These are phyloP conservation scores for Chamaecrista fasciculata DNA, from an alignment of 306 rosid species.

Conservation along the genomic window DNA sequence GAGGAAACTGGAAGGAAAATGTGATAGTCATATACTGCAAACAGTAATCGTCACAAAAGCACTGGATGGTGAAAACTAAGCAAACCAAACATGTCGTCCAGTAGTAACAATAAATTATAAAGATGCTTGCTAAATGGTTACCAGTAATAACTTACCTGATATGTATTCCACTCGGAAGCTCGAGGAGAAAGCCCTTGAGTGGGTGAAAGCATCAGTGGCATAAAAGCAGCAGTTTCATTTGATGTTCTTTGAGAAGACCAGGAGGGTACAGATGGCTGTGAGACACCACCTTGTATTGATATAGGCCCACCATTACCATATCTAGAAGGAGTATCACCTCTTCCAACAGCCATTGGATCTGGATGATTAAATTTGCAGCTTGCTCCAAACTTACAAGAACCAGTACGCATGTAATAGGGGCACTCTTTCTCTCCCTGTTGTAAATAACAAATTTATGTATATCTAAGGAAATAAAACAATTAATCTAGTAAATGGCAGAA, in stretches of 20 bases:
- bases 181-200: slow-evolving; percentile 56
- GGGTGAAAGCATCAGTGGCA: slow-evolving; percentile 64
- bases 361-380: slow-evolving; percentile 98
- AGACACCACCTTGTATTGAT: slow-evolving; percentile 49
- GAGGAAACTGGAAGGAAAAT: not conserved
- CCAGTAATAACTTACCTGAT: slow-evolving; percentile 55
- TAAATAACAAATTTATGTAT: slow-evolving; percentile 13
- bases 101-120: slow-evolving; percentile 1
- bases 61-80: slow-evolving; percentile 11
- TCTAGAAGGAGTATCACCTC: slow-evolving; percentile 55
- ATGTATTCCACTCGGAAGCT: slow-evolving; percentile 75
- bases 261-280: slow-evolving; percentile 51
- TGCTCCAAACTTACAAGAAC: slow-evolving; percentile 89
- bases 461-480: slow-evolving; percentile 18
- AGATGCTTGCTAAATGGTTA: slow-evolving; percentile 6
- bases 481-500: slow-evolving; percentile 9
- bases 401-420: slow-evolving; percentile 86
- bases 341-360: slow-evolving; percentile 73
- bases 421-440: slow-evolving; percentile 87
- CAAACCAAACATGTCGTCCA: slow-evolving; percentile 3
- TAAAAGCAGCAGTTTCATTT: slow-evolving; percentile 63
- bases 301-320: slow-evolving; percentile 55
- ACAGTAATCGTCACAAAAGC: not conserved
- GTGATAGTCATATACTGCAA: slow-evolving; percentile 1
- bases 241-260: slow-evolving; percentile 69